Base-by-base conservation (phyloP, 768 basidiomycete species). In the Tephrocybe sp. region DNA sequence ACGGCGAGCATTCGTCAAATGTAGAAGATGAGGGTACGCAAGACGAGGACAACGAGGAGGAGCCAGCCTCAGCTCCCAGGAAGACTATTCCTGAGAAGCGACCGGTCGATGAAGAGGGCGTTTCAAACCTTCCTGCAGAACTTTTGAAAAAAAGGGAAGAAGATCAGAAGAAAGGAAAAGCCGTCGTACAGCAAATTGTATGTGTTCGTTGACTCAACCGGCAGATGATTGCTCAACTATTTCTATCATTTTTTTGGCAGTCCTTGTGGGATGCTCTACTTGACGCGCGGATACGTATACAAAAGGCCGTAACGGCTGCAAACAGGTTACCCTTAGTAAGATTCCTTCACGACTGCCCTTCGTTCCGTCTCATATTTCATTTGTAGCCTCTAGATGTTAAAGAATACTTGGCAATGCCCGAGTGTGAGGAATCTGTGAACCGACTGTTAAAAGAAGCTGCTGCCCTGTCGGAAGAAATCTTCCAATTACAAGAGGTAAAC, bases 251-350 rank as follows among this genome's bases (percentile, higher is more conserved):
- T 49, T 34, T 22, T 44, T 50, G n/a, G 48, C 44, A 97, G 93
- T 73, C 75, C 2, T 67, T 94, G 29, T 97, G 92, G 88, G 92
- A 97, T 64, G 74, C 78, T 4, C 73, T 97, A 30, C 75, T 97
- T 23, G 91, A 97, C 62, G 82, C 89, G n/a, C 82, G 95, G 29
- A 98, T 98, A 64, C 84, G 84, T 21, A 67, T 97, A 37, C 95
- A 97, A 69, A 97, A 94, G 70, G 79, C 85, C 19, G 73, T 83
- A 38, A 60, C 72, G 1, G 71, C 84, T 10, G 75, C 83, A 5
- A 89, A 91, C 60, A 70, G 70, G 42, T 73, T 97, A 5, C 86
- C 89, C 27, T 60, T 56, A 27, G 91, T 86, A 60, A 57, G 83
- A 68, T 27, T 30, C 34, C 27, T 16, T 10, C 6, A 24, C 4